phyloP scores from a whole-genome alignment of 768 basidiomycete species.

The Melanogaster broomeanus region DNA sequence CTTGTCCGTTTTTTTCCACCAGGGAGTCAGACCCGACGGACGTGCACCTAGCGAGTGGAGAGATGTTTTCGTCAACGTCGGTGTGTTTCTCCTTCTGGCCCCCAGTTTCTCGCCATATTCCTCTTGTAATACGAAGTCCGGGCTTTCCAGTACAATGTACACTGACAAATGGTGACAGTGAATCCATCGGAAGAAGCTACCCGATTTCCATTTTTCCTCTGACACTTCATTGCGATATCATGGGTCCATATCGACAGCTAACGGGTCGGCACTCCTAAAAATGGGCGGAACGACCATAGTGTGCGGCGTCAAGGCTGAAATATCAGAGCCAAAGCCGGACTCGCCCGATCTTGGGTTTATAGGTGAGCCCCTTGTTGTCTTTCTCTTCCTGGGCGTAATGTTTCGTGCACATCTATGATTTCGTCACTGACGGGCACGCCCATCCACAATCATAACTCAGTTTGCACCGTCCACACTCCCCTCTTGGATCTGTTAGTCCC shows the following conservation, averaged over 20 bases:
- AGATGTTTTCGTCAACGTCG: slow-evolving; percentile 75
- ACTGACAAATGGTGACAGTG: not conserved
- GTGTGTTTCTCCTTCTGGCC: slow-evolving; percentile 43
- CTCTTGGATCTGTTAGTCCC: slow-evolving; percentile 59
- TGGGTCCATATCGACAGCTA: slow-evolving; percentile 93
- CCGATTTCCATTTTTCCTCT: not conserved
- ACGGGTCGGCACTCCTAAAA: slow-evolving; percentile 89
- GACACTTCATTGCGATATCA: slow-evolving; percentile 28
- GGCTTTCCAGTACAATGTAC: no score
- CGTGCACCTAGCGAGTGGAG: slow-evolving; percentile 70
- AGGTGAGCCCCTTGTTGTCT: slow-evolving; percentile 49
- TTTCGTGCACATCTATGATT: not conserved
- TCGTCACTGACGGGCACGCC: no score
- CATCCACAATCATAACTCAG: not conserved
- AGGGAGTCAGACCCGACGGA: slow-evolving; percentile 83
- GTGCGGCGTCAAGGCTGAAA: slow-evolving; percentile 95
- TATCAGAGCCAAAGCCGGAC: slow-evolving; percentile 87
- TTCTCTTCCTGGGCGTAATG: not conserved
- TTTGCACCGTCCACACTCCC: not conserved
- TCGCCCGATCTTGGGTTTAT: slow-evolving; percentile 76
- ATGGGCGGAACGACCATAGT: slow-evolving; percentile 91
- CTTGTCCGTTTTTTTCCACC: slow-evolving; percentile 81
- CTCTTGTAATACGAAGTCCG: not conserved
- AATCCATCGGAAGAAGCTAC: not conserved
- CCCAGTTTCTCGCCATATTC: not conserved